Conservation (phyloP, 345 rosid genomes). For the Hibiscus syriacus region DNA sequence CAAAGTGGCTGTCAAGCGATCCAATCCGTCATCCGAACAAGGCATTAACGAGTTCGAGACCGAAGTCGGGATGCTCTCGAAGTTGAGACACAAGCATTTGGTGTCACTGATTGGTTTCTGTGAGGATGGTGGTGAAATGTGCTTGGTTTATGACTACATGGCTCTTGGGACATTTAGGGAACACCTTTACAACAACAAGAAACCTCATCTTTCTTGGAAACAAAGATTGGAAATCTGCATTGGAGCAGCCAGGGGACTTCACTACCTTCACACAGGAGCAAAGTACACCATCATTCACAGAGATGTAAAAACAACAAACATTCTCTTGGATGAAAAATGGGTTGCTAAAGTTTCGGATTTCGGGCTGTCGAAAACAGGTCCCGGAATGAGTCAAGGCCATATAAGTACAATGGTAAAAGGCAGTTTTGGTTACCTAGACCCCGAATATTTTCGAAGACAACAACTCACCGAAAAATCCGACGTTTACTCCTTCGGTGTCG, state of each 20-base stretch:
- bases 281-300: constrained; percentile 86
- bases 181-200: constrained; percentile 53
- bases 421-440: constrained; percentile 87
- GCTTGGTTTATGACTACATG: constrained; percentile 84
- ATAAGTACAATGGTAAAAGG: constrained; percentile 89
- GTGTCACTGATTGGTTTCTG: constrained; percentile 87
- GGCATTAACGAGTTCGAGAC: constrained; percentile 82
- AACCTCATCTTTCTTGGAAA: constrained; percentile 53
- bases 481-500: constrained; percentile 88
- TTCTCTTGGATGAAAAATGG: constrained; percentile 72
- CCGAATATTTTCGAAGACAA: constrained; percentile 76
- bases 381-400: constrained; percentile 69
- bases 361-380: constrained; percentile 80
- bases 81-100: constrained; percentile 81
- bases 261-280: constrained; percentile 92
- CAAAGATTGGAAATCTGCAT: constrained; percentile 66
- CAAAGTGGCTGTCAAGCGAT: constrained; percentile 68
- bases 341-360: constrained; percentile 89
- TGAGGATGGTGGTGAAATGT: constrained; percentile 79
- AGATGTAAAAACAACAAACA: constrained; percentile 90
- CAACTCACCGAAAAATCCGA: constrained; percentile 90
- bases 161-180: constrained; percentile 72
- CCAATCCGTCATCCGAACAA: constrained; percentile 80
- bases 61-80: constrained; percentile 78
- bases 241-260: constrained; percentile 85